These are phyloP conservation scores for Penicillium waksmanii DNA, from an alignment of 495 filamentous ascomycete genomes.

Conservation along the genomic window DNA sequence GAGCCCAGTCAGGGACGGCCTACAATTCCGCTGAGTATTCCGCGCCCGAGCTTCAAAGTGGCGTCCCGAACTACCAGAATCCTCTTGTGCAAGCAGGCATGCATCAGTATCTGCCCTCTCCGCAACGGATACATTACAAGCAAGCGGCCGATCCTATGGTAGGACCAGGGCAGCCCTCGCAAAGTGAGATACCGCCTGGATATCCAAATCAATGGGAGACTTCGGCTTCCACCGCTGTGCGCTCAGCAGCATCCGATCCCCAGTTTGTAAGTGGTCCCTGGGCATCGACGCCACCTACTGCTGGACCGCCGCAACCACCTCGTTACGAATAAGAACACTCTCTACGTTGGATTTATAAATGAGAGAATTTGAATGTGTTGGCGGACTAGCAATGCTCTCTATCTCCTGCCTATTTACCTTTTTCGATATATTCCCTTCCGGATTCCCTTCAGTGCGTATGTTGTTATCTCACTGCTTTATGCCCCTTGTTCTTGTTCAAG, in stretches of 20 bases:
- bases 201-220: slow-evolving; percentile 5
- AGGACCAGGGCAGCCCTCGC: slow-evolving; percentile 2
- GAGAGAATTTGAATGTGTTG: too few relatives aligned
- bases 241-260: slow-evolving; percentile 17
- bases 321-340: not conserved
- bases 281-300: slow-evolving; percentile 23
- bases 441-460: not conserved
- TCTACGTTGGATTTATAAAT: not conserved
- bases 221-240: not conserved
- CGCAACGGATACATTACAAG: not conserved
- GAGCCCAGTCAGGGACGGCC: slow-evolving; percentile 10
- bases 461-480: not conserved
- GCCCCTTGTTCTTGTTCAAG: not conserved
- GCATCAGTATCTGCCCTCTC: slow-evolving; percentile 17
- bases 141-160: not conserved
- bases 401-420: not conserved
- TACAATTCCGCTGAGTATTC: slow-evolving; percentile 9
- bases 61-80: slow-evolving; percentile 19
- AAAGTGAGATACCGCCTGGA: not conserved
- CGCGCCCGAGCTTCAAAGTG: not conserved
- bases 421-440: not conserved
- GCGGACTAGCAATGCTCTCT: not conserved
- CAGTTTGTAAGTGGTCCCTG: slow-evolving; percentile 35
- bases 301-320: slow-evolving; percentile 7
- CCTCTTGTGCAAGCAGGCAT: slow-evolving; percentile 14